Percentiles rank a stretch among this genome's conserved stretches.
Conservation (phyloP, 1,139 yeast species). For the Suhomyces coccinellae region DNA sequence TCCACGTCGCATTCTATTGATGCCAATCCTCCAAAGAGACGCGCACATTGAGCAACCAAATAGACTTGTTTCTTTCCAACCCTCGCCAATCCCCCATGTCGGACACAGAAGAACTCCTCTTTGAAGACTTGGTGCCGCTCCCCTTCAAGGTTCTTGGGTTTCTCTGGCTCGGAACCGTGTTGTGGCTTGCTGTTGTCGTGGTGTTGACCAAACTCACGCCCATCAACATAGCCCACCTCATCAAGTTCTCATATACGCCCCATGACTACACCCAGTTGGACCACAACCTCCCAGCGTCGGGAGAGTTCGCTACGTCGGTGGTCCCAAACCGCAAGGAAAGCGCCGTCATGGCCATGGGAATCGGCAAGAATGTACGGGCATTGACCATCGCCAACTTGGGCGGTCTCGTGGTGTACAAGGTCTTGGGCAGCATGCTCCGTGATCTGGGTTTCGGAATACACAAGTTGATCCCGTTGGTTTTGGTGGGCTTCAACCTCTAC, state of each 20-base stretch:
- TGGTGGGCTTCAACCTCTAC: constrained; percentile 13
- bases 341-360: constrained; percentile 31
- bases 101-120: constrained; percentile 5
- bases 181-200: constrained; percentile 38
- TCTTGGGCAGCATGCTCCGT: constrained; percentile 15
- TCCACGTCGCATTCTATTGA: no score
- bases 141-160: constrained; percentile 40
- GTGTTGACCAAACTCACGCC: constrained; percentile 25
- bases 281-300: constrained; percentile 22
- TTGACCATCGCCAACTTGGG: constrained; percentile 23
- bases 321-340: constrained; percentile 38
- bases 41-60: no score
- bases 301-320: constrained; percentile 36
- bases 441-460: not conserved
- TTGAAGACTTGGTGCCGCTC: constrained; percentile 30
- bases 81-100: not conserved
- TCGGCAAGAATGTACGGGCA: constrained; percentile 29
- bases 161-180: constrained; percentile 32
- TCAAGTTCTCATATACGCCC: constrained; percentile 39
- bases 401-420: constrained; percentile 25
- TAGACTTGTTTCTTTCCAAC: not conserved
- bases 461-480: constrained; percentile 10
- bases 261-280: constrained; percentile 38
- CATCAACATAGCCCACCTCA: constrained; percentile 38
- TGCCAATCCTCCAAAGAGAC: no score